These are phyloP conservation scores for Vitis labrusca DNA, from an alignment of 164 flowering plant species.

Conservation along the genomic window DNA sequence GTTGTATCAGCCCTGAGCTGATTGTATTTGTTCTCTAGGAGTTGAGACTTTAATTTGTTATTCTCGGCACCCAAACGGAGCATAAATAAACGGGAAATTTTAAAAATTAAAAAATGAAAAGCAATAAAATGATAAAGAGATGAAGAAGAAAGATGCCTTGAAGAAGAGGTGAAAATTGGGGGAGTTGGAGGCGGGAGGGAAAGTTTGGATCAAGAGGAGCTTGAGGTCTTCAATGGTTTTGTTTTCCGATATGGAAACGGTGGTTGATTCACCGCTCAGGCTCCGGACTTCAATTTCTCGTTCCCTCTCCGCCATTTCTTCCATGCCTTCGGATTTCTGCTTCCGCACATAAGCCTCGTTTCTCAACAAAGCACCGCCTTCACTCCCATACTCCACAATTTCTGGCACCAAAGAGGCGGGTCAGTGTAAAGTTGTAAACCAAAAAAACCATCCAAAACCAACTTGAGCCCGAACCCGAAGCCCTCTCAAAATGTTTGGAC, in stretches of 20 bases:
- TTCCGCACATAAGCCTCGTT: neutral
- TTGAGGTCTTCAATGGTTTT: conserved; percentile 55
- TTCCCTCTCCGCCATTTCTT: conserved; percentile 28
- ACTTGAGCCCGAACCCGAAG: too few relatives aligned
- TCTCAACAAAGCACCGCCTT: too few relatives aligned
- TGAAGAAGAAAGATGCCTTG: conserved; percentile 41
- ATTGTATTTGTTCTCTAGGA: too few relatives aligned
- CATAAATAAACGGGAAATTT: too few relatives aligned
- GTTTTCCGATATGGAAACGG: conserved; percentile 31
- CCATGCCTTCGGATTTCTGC: neutral
- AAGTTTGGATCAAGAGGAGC: conserved; percentile 46
- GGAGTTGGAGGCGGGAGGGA: conserved; percentile 50
- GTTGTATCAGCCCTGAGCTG: too few relatives aligned
- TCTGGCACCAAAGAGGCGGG: too few relatives aligned
- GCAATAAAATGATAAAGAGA: neutral
- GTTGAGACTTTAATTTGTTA: too few relatives aligned
- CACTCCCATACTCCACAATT: too few relatives aligned
- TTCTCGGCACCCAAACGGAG: too few relatives aligned
- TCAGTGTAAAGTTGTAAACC: too few relatives aligned
- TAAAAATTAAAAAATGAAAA: neutral
- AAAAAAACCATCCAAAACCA: too few relatives aligned
- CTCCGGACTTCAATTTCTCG: conserved; percentile 55
- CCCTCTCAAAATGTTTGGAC: too few relatives aligned
- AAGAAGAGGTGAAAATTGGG: conserved; percentile 78
- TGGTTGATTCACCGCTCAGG: conserved; percentile 59